Evolutionary conservation across 208 protist species (phyloP).

Genomic region (Leishmania martiniquensis): DNA sequence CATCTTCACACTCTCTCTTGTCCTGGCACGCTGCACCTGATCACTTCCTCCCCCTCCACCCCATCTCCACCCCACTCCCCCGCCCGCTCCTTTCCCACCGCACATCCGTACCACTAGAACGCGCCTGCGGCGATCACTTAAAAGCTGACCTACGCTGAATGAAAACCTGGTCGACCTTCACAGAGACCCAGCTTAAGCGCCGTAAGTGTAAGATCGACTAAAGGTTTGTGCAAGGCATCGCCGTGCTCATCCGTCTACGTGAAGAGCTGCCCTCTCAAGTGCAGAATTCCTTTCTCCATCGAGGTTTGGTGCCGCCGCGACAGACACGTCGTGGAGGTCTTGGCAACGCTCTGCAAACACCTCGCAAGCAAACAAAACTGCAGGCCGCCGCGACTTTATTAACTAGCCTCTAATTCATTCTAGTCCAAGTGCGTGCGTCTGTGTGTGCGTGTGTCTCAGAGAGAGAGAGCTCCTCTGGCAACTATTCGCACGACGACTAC

Average conservation of each 20-base stretch:
- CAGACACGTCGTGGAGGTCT: too few species aligned
- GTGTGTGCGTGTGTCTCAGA: too few species aligned
- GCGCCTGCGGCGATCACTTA: not conserved
- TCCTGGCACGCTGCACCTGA: not conserved
- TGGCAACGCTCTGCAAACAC: not conserved
- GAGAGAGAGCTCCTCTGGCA: not conserved
- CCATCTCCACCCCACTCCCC: not conserved
- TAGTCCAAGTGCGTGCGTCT: too few species aligned
- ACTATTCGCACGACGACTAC: not conserved
- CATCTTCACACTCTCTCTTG: too few species aligned
- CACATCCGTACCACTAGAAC: not conserved
- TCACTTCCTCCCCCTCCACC: not conserved
- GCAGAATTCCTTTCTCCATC: not conserved
- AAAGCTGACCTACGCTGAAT: not conserved
- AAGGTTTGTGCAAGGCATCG: not conserved
- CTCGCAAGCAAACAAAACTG: not conserved
- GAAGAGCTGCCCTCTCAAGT: not conserved
- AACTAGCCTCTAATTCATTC: not conserved
- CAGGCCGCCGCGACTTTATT: not conserved
- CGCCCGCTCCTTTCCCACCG: not conserved
- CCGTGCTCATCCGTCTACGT: not conserved
- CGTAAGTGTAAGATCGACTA: not conserved
- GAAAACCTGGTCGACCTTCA: not conserved
- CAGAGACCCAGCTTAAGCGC: not conserved
- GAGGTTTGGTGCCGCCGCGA: not conserved